Evolutionary conservation across 495 filamentous ascomycete genomes (phyloP), one percentile per base, ranked within the genome.

Genomic region (Apodospora peruviana): DNA sequence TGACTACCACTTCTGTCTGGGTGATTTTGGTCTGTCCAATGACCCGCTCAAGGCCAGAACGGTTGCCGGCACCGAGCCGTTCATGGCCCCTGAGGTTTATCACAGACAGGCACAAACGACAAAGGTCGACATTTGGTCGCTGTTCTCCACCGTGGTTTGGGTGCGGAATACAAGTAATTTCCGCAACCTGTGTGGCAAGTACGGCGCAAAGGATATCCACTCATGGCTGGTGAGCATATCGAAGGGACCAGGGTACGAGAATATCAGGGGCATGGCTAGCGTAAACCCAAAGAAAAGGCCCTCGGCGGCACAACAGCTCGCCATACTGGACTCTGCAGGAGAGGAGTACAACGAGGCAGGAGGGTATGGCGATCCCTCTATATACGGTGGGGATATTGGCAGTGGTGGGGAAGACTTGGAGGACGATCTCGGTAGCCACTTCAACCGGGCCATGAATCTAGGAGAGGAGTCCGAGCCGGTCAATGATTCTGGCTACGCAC

Each of bases 91-190:
- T 4, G 68, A 71, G 34, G 44, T 71, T 0, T 53, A 42, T 37
- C 34, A 56, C 25, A 21, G 43, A 10, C n/a, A 45, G 3, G 12
- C 24, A 22, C 72, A 73, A 52, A 61, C 65, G 14, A 41, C 50
- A 20, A 68, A 67, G 45, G 49, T 65, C 20, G 72, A 74, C 43
- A 60, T 74, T 10, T 75, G 65, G 68, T 69, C 66, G 3, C 55
- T 74, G 2, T 75, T 68, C 42, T 63, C 71, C 36, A 75, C 70
- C 1, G 51, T 68, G 22, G 47, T 69, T 4, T 72, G 66, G 66
- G 53, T 56, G 25, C 43, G 52, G 11, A 56, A 65, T 48, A 49
- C 41, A 2, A 7, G 24, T 1, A 27, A 46, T 5, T 69, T 69
- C 47, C 52, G 59, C 7, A 17, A 24, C 2, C 9, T 5, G 2